Evolutionary conservation across 140 eudicot genomes (phyloP), one percentile per base, ranked within the genome.

Genomic region (Flaveria floridana): DNA sequence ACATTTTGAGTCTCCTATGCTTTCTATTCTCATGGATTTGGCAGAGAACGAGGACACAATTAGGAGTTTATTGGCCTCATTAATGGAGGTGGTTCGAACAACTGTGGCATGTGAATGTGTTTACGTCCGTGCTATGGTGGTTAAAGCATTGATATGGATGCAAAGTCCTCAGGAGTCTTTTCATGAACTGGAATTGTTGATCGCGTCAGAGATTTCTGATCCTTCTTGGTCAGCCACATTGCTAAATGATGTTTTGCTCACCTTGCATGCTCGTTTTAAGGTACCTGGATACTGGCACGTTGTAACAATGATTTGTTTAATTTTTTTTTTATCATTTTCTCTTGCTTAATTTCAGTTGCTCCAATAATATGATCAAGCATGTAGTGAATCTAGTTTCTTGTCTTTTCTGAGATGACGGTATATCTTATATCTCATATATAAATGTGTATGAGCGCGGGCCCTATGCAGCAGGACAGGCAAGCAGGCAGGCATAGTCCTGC

Each of bases 41-140:
- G 75, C 86, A 74, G 89, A 82, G 65, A 76, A 78, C 61, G 87
- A 83, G 83, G 98, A 93, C 53, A 88, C 97, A 25, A 80, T 93
- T 58, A 84, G 90, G 37, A 79, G 96, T 69, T 73, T 90, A 87
- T 76, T 93, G 58, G 93, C 91, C 68, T 90, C 98, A 63, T 76
- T 93, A 74, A 88, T 93, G 98, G 98, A 90, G 84, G 95, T 90
- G 68, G 98, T 93, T 76, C 84, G 98, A 55, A 93, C 96, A 76
- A 93, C 97, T 16, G 94, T 88, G 19, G 99, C 99, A 19, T 93
- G 99, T 76, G 99, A 93, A 88, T 93, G 99, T 81, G 99, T 93
- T 68, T 93, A 90, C 76, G 94, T 93, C 51, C 97, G 99, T 70
- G 96, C 96, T 19, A 90, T 93, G 99, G 96, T 93, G 74, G 90